phyloP scores from a whole-genome alignment of 352 stramenopile genomes.

The Phytophthora quininea region DNA sequence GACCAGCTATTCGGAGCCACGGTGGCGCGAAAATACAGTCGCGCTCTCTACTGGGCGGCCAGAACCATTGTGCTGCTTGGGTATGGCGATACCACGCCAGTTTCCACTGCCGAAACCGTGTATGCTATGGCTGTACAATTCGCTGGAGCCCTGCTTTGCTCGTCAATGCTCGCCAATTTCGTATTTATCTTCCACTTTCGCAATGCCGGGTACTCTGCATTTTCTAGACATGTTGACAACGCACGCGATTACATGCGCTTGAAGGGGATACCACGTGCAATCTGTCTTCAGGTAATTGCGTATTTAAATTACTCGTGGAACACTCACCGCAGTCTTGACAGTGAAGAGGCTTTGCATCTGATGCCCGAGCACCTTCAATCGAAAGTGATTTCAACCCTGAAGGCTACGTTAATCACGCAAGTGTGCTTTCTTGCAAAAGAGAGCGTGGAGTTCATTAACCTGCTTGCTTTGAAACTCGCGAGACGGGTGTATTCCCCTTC shows the following conservation, averaged over 20 bases:
- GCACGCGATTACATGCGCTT: conserved; percentile 71
- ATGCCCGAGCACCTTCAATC: conserved; percentile 60
- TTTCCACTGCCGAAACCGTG: conserved; percentile 52
- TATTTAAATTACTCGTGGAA: conserved; percentile 47
- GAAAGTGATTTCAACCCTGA: conserved; percentile 59
- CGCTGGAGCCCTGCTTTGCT: conserved; percentile 43
- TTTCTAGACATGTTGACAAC: conserved; percentile 64
- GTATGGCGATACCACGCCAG: conserved; percentile 63
- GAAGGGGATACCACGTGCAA: conserved; percentile 48
- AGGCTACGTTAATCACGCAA: conserved; percentile 59
- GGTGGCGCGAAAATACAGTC: conserved; percentile 48
- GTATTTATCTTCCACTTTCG: conserved; percentile 72
- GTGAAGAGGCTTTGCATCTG: conserved; percentile 51
- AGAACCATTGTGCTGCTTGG: conserved; percentile 59
- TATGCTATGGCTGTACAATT: conserved; percentile 57
- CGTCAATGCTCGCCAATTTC: conserved; percentile 59
- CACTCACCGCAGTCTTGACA: conserved; percentile 60
- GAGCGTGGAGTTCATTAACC: conserved; percentile 67
- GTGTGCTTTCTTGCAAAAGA: conserved; percentile 71
- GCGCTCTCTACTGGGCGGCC: conserved; percentile 55
- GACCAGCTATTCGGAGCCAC: conserved; percentile 48
- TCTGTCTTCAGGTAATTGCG: conserved; percentile 12
- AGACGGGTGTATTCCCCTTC: conserved; percentile 54
- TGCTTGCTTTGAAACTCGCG: conserved; percentile 47
- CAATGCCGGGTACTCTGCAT: conserved; percentile 46